Evolutionary conservation across 495 filamentous ascomycete species (phyloP), one percentile per base, ranked within the genome.

Genomic region (Neurospora sp.): DNA sequence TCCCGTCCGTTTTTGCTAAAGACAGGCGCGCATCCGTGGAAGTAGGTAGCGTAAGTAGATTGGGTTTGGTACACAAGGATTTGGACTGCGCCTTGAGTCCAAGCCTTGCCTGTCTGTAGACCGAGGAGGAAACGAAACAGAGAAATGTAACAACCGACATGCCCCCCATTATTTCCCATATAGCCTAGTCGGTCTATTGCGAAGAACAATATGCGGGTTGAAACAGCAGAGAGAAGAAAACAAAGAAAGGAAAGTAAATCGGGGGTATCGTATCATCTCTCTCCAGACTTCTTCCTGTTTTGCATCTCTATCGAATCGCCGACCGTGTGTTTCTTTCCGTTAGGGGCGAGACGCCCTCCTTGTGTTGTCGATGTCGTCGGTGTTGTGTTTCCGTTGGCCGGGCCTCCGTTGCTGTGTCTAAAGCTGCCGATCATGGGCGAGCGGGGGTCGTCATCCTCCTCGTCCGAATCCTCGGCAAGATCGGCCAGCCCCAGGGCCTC

Each of bases 391-490:
- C 74, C 75, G 22, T 75, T 74, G 38, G 69, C 69, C 10, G 68
- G 37, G 27, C 68, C 71, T 18, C 75, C 75, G 48, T 75, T 75
- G 10, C 70, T 70, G 40, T 71, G 61, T 12, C 74, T 77, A 20
- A 73, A 70, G 72, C 78, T 80, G 40, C 69, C 75, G 44, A 80
- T 81, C 76, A 81, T 83, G 35, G 80, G 75, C 31, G 78, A 80
- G 31, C 79, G 73, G 46, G 78, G 79, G 20, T 81, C 75, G 31
- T 75, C 77, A 20, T 78, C 74, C 41, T 78, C 77, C 41, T 85
- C 84, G 68, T 94, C 91, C 73, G 87, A 90, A 73, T 91, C 91
- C 73, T 93, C 91, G 8, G 89, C 85, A 46, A 96, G 81, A 70
- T 93, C 91, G 16, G 81, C 81, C 44, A 85, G 80, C 31, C 83